Percentiles rank a stretch among this genome's conserved stretches.
Evolutionary conservation across 441 rosid genomes (phyloP).

Genomic region (Pelargonium australe): DNA sequence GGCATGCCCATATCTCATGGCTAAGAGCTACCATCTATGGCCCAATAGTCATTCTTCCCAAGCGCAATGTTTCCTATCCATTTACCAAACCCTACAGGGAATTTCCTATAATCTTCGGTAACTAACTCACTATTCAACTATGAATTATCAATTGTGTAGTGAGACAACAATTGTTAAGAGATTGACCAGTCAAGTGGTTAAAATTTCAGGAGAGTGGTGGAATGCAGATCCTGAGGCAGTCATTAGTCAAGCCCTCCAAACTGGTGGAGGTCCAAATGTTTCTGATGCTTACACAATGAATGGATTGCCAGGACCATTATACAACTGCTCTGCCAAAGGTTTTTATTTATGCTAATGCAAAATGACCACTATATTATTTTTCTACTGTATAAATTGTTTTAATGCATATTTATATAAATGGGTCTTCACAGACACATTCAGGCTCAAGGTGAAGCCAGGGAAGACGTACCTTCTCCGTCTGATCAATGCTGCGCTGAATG

Average conservation of each 20-base stretch:
- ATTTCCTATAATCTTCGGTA: slow-evolving; percentile 26
- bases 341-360: neutral
- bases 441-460: slow-evolving; percentile 44
- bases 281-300: slow-evolving; percentile 46
- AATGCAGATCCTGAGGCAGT: slow-evolving; percentile 40
- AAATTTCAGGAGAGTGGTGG: slow-evolving; percentile 51
- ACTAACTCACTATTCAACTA: neutral
- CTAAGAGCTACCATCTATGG: slow-evolving; percentile 47
- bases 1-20: slow-evolving; percentile 58
- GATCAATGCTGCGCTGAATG: slow-evolving; percentile 41
- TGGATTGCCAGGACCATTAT: slow-evolving; percentile 52
- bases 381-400: neutral
- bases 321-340: slow-evolving; percentile 51
- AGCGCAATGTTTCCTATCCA: slow-evolving; percentile 34
- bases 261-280: slow-evolving; percentile 51
- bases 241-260: slow-evolving; percentile 32
- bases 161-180: neutral
- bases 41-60: slow-evolving; percentile 42
- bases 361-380: neutral
- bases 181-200: neutral
- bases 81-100: slow-evolving; percentile 42
- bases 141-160: neutral
- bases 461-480: slow-evolving; percentile 55
- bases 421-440: slow-evolving; percentile 41
- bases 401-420: neutral